Conservation (phyloP, 2,329 filamentous ascomycete species). For the Fusarium lateritium region DNA sequence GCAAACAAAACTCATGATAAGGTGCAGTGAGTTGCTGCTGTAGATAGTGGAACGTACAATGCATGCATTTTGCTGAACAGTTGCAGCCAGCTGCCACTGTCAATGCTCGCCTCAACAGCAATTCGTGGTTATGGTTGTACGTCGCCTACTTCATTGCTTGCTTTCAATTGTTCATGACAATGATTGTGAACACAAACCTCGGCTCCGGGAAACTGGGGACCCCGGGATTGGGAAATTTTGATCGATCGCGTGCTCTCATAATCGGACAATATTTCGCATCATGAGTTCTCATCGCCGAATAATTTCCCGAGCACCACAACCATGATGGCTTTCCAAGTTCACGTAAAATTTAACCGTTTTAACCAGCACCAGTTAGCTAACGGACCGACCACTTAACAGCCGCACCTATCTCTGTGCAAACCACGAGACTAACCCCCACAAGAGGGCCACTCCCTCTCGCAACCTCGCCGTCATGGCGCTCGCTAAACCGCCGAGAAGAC, state of each 20-base stretch:
- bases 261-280: constrained; percentile 11
- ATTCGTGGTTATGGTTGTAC: not conserved
- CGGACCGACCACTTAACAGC: constrained; percentile 26
- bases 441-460: constrained; percentile 9
- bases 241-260: not conserved
- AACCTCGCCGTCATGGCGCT: constrained; percentile 20
- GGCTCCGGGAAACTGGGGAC: not conserved
- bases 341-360: not conserved
- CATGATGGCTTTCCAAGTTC: not conserved
- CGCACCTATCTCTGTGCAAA: constrained; percentile 30
- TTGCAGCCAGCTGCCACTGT: constrained; percentile 2
- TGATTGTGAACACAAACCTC: not conserved
- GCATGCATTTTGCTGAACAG: not conserved
- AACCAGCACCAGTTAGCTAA: constrained; percentile 5
- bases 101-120: not conserved
- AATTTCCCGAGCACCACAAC: not conserved
- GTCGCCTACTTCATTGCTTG: not conserved
- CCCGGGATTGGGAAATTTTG: not conserved
- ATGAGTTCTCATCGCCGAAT: constrained; percentile 15
- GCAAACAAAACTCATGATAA: not conserved
- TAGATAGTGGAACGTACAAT: not conserved
- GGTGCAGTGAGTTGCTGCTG: not conserved
- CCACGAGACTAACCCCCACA: constrained; percentile 25
- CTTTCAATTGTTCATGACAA: not conserved
- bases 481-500: constrained; percentile 31